These are phyloP conservation scores for Aspergillus vadensis DNA, from an alignment of 2,329 filamentous ascomycete genomes.

Conservation along the genomic window DNA sequence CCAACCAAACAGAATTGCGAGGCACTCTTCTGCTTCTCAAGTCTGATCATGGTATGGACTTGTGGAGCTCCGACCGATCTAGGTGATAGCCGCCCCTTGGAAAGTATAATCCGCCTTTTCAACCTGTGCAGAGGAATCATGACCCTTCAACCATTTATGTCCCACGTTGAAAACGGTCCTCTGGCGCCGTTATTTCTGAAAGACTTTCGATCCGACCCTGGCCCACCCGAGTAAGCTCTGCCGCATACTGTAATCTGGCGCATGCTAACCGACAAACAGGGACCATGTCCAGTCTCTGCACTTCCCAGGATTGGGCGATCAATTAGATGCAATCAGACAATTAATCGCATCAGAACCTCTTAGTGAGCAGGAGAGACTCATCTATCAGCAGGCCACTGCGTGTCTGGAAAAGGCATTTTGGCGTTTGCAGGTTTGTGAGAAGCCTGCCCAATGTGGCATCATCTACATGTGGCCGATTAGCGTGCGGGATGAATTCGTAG, in stretches of 20 bases:
- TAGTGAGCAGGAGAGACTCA: not conserved
- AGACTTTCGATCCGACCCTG: not conserved
- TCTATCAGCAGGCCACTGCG: conserved; percentile 2
- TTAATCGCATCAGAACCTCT: not conserved
- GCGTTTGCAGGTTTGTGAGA: not conserved
- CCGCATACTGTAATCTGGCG: not conserved
- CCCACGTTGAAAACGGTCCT: not conserved
- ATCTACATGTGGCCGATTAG: conserved; percentile 15
- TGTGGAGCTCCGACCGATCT: conserved; percentile 5
- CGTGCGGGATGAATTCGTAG: conserved; percentile 8
- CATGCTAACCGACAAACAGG: not conserved
- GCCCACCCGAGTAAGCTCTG: not conserved
- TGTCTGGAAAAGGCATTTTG: not conserved
- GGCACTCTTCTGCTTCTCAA: conserved; percentile 13
- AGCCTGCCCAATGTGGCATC: conserved; percentile 9
- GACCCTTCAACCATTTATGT: conserved; percentile 4
- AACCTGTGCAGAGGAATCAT: conserved; percentile 12
- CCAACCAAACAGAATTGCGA: conserved; percentile 11
- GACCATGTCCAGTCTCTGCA: not conserved
- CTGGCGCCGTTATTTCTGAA: not conserved
- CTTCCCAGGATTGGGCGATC: not conserved
- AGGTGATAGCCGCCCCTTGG: not conserved
- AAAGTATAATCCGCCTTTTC: conserved; percentile 8
- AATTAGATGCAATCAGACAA: not conserved
- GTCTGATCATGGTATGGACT: conserved; percentile 15